Base-by-base conservation (phyloP, 1,284 basidiomycete genomes). In the Cryptococcus wingfieldii region DNA sequence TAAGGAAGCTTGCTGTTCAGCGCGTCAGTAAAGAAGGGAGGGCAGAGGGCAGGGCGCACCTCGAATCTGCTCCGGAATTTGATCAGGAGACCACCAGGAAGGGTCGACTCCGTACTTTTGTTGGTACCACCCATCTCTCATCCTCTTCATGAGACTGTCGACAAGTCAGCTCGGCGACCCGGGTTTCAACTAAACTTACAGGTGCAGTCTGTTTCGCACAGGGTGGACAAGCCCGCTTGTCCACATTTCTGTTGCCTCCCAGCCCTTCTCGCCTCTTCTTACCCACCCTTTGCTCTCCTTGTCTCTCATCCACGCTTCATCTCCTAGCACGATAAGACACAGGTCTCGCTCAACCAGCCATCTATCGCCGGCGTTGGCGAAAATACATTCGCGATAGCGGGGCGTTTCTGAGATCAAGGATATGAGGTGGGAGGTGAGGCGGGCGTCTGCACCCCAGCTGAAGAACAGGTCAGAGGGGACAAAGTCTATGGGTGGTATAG, bases 271-370 rank as follows among this genome's bases (percentile, higher is more conserved):
- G 12, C 27, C 31, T 19, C 43, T 43, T 9, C 41, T 28, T 2
- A 56, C 50, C 44, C 38, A 51, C 1, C 55, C 55, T 23, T 46
- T 42, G 9, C 28, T 27, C 50, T 56, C 50, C 34, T 44, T 47
- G 19, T 52, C 55, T 27, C n/a, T 52, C 55, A 56, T 56, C 55
- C 55, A 56, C 7, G 28, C 23, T 16, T 51, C 44, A 37, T 56
- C 18, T 31, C 37, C 25, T 16, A 56, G 47, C 25, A 56, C 50
- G 14, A 48, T 38, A 9, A 51, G 18, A 38, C 50, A 51, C 18
- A 37, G n/a, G 13, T 43, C 49, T 13, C 50, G 50, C 37, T 47
- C 38, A 10, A 42, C 45, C 25, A 48, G 14, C 39, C 45, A 52
- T 14, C 47, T 45, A 19, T 56, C 46, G 14, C 47, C 51, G 4